A percentile compares a stretch with the other conserved stretches of the same genome.
phyloP scores from a whole-genome alignment of 164 flowering plant genomes.

The Macadamia integrifolia region DNA sequence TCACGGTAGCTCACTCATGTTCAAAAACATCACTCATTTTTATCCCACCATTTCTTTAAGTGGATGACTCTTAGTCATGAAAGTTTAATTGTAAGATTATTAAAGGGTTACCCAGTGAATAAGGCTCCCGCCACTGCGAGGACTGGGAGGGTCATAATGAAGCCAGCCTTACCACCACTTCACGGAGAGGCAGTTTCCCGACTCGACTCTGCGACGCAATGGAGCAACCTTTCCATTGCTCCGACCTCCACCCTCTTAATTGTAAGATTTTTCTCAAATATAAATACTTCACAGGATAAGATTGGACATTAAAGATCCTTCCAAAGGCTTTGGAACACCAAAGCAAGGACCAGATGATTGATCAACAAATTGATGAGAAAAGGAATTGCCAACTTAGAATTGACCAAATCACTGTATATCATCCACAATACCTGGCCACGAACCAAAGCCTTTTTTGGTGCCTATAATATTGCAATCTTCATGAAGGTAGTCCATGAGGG shows the following conservation, averaged over 20 bases:
- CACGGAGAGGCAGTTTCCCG: too few relatives aligned
- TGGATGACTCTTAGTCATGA: neutral
- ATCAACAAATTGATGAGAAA: neutral
- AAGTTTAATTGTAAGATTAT: too few relatives aligned
- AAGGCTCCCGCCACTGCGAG: too few relatives aligned
- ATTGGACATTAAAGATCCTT: neutral
- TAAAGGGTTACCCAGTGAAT: too few relatives aligned
- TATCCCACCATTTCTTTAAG: neutral
- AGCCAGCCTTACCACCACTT: too few relatives aligned
- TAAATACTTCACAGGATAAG: neutral
- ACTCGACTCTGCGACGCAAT: too few relatives aligned
- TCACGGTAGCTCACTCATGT: too few relatives aligned
- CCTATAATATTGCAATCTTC: constrained; percentile 47
- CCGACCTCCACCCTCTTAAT: too few relatives aligned
- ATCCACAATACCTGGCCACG: constrained; percentile 67
- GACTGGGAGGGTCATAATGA: too few relatives aligned
- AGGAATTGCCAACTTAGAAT: too few relatives aligned
- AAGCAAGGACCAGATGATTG: neutral
- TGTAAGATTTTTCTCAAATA: neutral
- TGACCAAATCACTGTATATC: neutral
- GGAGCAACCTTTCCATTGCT: too few relatives aligned
- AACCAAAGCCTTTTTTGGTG: constrained; percentile 37
- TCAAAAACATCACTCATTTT: neutral
- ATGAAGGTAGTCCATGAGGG: constrained; percentile 41
- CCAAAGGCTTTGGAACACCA: neutral